These are phyloP conservation scores for Fusarium buharicum DNA, from an alignment of 2,329 filamentous ascomycete genomes.

Conservation along the genomic window DNA sequence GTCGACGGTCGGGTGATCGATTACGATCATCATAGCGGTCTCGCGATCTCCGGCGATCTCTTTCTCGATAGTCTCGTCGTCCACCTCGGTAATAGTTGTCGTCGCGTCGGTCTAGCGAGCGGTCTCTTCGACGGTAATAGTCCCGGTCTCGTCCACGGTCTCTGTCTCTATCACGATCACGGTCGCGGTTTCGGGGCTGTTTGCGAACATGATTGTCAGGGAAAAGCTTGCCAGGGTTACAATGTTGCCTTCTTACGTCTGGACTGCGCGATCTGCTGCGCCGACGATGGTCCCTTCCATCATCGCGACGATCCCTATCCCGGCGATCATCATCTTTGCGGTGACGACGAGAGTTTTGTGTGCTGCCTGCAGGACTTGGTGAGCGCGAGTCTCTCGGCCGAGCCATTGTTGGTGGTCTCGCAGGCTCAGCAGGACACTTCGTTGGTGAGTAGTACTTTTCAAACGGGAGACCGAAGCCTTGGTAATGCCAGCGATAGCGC, in stretches of 20 bases:
- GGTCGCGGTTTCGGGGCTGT: conserved; percentile 70
- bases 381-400: conserved; percentile 78
- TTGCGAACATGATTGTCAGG: conserved; percentile 53
- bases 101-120: conserved; percentile 74
- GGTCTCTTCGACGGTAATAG: conserved; percentile 73
- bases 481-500: conserved; percentile 37
- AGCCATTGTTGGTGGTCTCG: conserved; percentile 63
- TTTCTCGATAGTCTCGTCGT: conserved; percentile 64
- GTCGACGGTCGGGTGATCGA: conserved; percentile 67
- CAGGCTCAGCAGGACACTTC: conserved; percentile 55
- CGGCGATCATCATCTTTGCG: conserved; percentile 70
- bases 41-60: conserved; percentile 73
- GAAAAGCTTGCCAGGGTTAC: conserved; percentile 39
- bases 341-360: conserved; percentile 76
- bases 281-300: conserved; percentile 63
- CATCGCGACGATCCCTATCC: conserved; percentile 62
- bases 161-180: conserved; percentile 60
- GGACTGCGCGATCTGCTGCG: conserved; percentile 71
- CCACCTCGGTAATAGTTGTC: conserved; percentile 71
- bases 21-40: conserved; percentile 69
- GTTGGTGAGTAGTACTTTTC: conserved; percentile 55
- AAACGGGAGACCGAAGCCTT: conserved; percentile 36
- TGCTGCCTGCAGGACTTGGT: conserved; percentile 94
- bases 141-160: conserved; percentile 65
- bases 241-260: conserved; percentile 63